Evolutionary conservation across 306 rosid species (phyloP).

Genomic region (Vigna hirtella): DNA sequence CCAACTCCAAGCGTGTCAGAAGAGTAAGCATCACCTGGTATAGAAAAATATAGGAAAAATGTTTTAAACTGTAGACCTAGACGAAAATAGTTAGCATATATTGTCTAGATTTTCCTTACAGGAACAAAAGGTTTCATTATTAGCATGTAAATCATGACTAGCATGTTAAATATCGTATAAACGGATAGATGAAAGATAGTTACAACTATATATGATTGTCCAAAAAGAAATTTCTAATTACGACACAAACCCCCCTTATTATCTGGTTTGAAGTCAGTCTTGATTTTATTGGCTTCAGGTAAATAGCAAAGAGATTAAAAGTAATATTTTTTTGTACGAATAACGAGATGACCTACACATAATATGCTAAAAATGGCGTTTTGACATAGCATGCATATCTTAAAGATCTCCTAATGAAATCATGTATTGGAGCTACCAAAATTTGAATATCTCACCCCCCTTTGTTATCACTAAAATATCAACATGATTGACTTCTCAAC

Average conservation of each 20-base stretch:
- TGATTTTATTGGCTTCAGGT: neutral
- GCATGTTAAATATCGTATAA: slow-evolving; percentile 1
- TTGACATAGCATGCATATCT: slow-evolving; percentile 23
- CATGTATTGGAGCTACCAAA: slow-evolving; percentile 9
- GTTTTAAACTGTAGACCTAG: slow-evolving; percentile 36
- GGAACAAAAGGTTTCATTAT: neutral
- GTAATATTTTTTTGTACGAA: neutral
- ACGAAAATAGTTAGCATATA: slow-evolving; percentile 27
- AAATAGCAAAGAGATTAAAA: slow-evolving; percentile 6
- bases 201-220: slow-evolving; percentile 5
- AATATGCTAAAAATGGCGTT: neutral
- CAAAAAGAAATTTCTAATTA: slow-evolving; percentile 4
- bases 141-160: slow-evolving; percentile 20
- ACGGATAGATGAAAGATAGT: neutral
- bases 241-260: slow-evolving; percentile 5
- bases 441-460: neutral
- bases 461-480: slow-evolving; percentile 22
- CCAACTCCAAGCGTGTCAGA: slow-evolving; percentile 93
- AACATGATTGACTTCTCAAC: slow-evolving; percentile 28
- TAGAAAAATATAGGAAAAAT: slow-evolving; percentile 39
- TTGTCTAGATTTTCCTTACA: slow-evolving; percentile 25
- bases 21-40: slow-evolving; percentile 89
- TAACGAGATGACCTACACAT: slow-evolving; percentile 16
- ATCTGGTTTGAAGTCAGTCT: neutral
- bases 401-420: slow-evolving; percentile 7